These are phyloP conservation scores for Erodium maritimum DNA, from an alignment of 345 rosid species.

Conservation along the genomic window DNA sequence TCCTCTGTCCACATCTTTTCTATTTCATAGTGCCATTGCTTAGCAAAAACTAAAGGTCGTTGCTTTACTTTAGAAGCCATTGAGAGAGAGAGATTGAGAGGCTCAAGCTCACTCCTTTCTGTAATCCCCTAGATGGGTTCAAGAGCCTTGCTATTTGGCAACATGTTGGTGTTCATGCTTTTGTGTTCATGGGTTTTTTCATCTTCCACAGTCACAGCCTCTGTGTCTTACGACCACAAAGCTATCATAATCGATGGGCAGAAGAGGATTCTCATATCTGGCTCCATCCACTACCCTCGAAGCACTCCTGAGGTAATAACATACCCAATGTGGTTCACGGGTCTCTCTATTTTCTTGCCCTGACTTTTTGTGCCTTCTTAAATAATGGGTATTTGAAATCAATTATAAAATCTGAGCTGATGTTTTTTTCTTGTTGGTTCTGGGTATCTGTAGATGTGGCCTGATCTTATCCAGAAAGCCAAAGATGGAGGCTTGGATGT, in stretches of 20 bases:
- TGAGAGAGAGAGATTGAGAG: too few species aligned
- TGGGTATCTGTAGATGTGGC: constrained; percentile 72
- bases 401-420: background rate
- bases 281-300: constrained; percentile 44
- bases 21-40: background rate
- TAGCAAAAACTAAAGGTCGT: background rate
- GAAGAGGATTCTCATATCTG: constrained; percentile 34
- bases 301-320: constrained; percentile 53
- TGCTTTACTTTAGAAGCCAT: background rate
- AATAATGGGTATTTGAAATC: constrained; percentile 14
- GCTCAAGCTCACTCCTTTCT: background rate
- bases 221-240: constrained; percentile 22
- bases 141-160: background rate
- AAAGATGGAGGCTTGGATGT: constrained; percentile 94
- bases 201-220: constrained; percentile 6
- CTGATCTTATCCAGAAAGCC: constrained; percentile 82
- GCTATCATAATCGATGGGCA: constrained; percentile 30
- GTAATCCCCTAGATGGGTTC: background rate
- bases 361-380: constrained; percentile 1
- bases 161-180: constrained; percentile 1
- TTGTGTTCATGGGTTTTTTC: constrained; percentile 4
- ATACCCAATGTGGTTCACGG: constrained; percentile 19
- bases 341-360: constrained; percentile 5
- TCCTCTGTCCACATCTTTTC: constrained; percentile 7
- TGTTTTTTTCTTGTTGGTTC: too few species aligned